Percentiles rank a stretch among this genome's conserved stretches.
These are phyloP conservation scores for Lathyrus tuberosus DNA, from an alignment of 306 rosid species.

Conservation along the genomic window DNA sequence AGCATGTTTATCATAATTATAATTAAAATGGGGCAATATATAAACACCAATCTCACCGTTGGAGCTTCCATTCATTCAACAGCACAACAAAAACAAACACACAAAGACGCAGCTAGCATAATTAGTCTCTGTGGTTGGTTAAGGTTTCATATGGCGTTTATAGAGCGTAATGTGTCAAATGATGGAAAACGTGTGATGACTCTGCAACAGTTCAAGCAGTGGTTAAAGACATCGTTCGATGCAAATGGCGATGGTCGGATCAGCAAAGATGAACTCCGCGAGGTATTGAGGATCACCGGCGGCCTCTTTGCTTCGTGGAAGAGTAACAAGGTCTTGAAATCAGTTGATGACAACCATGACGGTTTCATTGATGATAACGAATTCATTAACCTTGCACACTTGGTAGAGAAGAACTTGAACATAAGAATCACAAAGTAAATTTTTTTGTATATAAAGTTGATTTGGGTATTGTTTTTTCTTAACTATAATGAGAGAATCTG, in stretches of 20 bases:
- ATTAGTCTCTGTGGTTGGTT: background rate
- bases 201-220: constrained; percentile 35
- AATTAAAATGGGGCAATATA: background rate
- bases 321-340: constrained; percentile 11
- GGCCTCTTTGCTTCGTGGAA: constrained; percentile 30
- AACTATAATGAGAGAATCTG: too few species aligned
- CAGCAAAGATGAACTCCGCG: constrained; percentile 29
- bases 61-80: background rate
- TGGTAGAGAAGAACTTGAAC: constrained; percentile 35
- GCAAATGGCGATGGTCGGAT: constrained; percentile 31
- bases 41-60: constrained; percentile 9
- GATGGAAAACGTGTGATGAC: constrained; percentile 42
- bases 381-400: constrained; percentile 27
- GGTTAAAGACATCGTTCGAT: constrained; percentile 40
- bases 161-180: background rate
- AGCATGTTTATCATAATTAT: background rate
- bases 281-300: constrained; percentile 7
- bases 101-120: background rate
- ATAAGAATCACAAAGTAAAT: constrained; percentile 29
- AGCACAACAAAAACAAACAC: too few species aligned
- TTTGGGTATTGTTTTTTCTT: too few species aligned
- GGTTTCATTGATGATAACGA: constrained; percentile 37
- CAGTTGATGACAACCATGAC: constrained; percentile 25
- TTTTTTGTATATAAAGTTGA: background rate
- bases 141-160: constrained; percentile 27